These are phyloP conservation scores for Sclerotinia trifoliorum DNA, from an alignment of 2,329 filamentous ascomycete genomes.

Conservation along the genomic window DNA sequence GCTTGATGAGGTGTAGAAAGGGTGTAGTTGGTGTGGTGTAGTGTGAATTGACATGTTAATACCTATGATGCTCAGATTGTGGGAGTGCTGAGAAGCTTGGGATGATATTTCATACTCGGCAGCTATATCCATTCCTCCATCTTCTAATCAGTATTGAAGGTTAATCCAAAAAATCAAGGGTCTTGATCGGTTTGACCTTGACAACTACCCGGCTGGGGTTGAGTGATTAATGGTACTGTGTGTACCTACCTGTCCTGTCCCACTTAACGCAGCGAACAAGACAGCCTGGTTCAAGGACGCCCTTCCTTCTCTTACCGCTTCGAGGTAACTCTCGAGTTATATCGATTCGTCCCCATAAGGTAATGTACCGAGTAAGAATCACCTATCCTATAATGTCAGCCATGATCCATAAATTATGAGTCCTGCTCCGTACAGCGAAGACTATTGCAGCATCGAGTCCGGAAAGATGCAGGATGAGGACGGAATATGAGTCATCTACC, in stretches of 20 bases:
- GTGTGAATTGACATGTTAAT: no score
- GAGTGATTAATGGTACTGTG: not conserved
- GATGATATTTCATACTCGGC: not conserved
- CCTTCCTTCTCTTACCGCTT: not conserved
- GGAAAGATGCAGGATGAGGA: not conserved
- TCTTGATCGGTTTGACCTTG: not conserved
- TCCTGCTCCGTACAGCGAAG: no score
- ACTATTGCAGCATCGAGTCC: not conserved
- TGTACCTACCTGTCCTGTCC: no score
- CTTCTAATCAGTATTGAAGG: not conserved
- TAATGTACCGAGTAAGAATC: not conserved
- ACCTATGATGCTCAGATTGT: no score
- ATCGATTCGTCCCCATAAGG: not conserved
- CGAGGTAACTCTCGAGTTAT: no score
- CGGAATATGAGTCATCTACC: conserved; percentile 2
- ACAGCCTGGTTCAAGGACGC: not conserved
- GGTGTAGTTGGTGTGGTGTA: no score
- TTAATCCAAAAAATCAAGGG: not conserved
- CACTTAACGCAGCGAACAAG: no score
- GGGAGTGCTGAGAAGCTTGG: not conserved
- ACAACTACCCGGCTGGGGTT: not conserved
- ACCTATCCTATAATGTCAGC: not conserved
- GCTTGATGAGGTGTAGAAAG: no score
- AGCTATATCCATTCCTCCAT: not conserved
- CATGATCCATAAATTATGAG: not conserved